Conservation (phyloP, 2,329 filamentous ascomycete species). For the Colletotrichum salicis region DNA sequence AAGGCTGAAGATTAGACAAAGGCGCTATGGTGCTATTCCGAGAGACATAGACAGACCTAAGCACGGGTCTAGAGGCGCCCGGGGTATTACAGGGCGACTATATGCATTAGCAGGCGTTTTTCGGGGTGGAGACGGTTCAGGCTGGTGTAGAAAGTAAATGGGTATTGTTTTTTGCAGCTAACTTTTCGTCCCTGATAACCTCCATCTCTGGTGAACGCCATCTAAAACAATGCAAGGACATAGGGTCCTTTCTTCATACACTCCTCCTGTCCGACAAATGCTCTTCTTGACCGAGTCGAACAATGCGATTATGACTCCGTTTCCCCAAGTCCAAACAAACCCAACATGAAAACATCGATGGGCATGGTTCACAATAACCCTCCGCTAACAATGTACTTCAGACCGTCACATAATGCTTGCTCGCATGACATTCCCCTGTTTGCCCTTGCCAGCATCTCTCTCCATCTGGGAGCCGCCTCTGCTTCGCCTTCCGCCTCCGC, state of each 20-base stretch:
- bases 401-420: not conserved
- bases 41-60: not conserved
- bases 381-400: not conserved
- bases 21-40: slow-evolving; percentile 7
- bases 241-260: not conserved
- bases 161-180: slow-evolving; percentile 25
- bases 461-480: slow-evolving; percentile 6
- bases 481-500: slow-evolving; percentile 26
- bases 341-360: slow-evolving; percentile 7
- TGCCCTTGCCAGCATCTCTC: slow-evolving; percentile 26
- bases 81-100: not conserved
- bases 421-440: slow-evolving; percentile 30
- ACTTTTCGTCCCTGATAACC: slow-evolving; percentile 28
- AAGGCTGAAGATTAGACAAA: slow-evolving; percentile 49
- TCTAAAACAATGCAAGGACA: slow-evolving; percentile 5
- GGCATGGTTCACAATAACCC: not conserved
- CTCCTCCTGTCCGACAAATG: not conserved
- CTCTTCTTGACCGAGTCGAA: not conserved
- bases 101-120: slow-evolving; percentile 38
- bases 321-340: not conserved
- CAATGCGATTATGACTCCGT: not conserved
- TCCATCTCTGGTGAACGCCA: not conserved
- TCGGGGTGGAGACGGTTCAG: slow-evolving; percentile 24
- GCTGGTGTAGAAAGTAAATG: slow-evolving; percentile 28
- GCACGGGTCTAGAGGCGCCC: not conserved